Base-by-base conservation (phyloP, 441 rosid species). In the Euphorbia celastroides region DNA sequence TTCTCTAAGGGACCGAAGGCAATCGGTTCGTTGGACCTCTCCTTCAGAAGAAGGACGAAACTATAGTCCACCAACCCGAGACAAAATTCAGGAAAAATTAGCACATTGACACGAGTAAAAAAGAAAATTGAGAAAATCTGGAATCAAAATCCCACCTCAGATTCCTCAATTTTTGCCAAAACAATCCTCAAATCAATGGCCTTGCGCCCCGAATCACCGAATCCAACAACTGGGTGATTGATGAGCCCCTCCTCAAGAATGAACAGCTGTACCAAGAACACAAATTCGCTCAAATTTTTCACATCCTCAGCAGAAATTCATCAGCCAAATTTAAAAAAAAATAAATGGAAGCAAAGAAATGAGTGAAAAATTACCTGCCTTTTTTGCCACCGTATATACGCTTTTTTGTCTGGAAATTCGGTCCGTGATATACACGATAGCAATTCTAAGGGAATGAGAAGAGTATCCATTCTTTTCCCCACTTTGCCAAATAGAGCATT, bases 361-460 rank as follows among this genome's bases (percentile, higher is more conserved):
- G 62, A 65, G 61, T 65, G 70, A 44, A 76, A 72, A 70, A 75
- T 81, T 82, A 88, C 99, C 98, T 88, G 99, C 89, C 99, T 92
- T 79, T 88, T 95, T 82, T 95, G 99, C 98, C 99, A 95, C 72
- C 89, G 90, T 76, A 95, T 85, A 68, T 84, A 95, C 55, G 98
- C 87, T 81, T 92, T 92, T 81, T 92, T 92, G 74, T 95, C 98
- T 69, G 99, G 84, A 83, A 95, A 95, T 78, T 95, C 98, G 28
- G 97, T 85, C 67, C 93, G 88, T 69, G 99, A 92, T 76, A 88
- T 84, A 57, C 96, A 88, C 64, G 92, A 90, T 74, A 95, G 79
- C 79, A 92, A 70, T 75, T 95, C 98, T 83, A 95, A 77, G 60
- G 99, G 99, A 70, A 95, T 77, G 72, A 95, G 71, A 57, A 95